phyloP scores from a whole-genome alignment of 345 rosid genomes.

The Eucalyptus tenuipes region DNA sequence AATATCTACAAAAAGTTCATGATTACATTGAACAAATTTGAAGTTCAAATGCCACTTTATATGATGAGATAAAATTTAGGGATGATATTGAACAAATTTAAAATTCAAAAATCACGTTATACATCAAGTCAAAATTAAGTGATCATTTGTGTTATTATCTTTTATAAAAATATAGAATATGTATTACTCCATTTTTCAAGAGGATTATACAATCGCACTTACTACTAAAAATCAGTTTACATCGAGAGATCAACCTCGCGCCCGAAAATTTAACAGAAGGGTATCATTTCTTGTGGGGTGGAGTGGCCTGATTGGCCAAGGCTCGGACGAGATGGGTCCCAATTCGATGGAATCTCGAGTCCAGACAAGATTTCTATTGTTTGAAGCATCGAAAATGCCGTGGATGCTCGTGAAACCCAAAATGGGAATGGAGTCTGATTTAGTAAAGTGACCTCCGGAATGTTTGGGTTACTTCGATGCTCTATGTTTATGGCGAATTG shows the following conservation, averaged over 20 bases:
- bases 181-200: not conserved
- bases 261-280: not conserved
- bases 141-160: too few species aligned
- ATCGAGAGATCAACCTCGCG: not conserved
- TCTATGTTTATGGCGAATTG: not conserved
- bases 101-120: accelerated
- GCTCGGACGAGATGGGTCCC: not conserved
- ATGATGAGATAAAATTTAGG: accelerated
- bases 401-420: not conserved
- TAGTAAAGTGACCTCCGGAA: not conserved
- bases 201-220: not conserved
- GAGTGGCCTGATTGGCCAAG: not conserved
- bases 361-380: accelerated
- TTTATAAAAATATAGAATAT: not conserved
- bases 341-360: accelerated
- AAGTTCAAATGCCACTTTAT: accelerated
- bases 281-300: accelerated
- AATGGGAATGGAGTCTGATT: not conserved
- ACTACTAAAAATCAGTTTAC: not conserved
- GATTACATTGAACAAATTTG: accelerated
- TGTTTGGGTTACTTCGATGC: too few species aligned
- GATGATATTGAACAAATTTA: accelerated
- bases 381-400: not conserved
- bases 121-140: accelerated
- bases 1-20: accelerated